Evolutionary conservation across 2,329 filamentous ascomycete species (phyloP), one percentile per base, ranked within the genome.

Genomic region (Alternaria metachromatica): DNA sequence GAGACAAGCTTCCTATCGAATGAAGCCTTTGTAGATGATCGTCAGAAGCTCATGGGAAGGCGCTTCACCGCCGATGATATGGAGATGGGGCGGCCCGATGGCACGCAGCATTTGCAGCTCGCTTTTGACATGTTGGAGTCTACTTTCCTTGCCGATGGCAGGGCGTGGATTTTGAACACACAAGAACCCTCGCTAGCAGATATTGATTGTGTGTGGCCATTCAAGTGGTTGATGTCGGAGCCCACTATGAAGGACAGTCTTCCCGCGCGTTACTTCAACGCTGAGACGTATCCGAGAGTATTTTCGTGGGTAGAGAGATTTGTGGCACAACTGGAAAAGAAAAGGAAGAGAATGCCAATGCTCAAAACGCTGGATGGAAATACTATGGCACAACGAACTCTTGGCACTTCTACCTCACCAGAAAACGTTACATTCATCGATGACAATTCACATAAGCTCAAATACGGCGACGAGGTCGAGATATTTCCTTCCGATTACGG

Each of bases 251-350:
- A 84, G 85, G 12, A 70, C 9, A 85, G 86, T 13, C 82, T 92
- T 41, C 85, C 87, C 1, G 67, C 80, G 44, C 82, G 85, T n/a
- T 73, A 83, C 4, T 84, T 92, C 65, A 85, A 85, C 3, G 73
- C 81, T 10, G 75, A 78, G 13, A 81, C 77, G 33, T 91, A 87
- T 70, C 90, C 90, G 0, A 85, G 82, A 61, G 86, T 88, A 0
- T 90, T 87, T 73, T 85, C 86, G 0, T 93, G 89, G 89, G 84
- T 92, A n/a, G 76, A 80, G 41, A 83, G 90, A 11, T 92, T 92
- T 77, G 80, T 85, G 59, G 72, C 71, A 6, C 82, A 81, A 1
- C 73, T 88, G 0, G 77, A 80, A 6, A 76, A 74, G 7, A 84
- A 84, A 1, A 84, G 80, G 56, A 67, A 67, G 10, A 62, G 71